Evolutionary conservation across 805 yeast genomes (phyloP).

Genomic region (Cyberlindnera bimundalis): DNA sequence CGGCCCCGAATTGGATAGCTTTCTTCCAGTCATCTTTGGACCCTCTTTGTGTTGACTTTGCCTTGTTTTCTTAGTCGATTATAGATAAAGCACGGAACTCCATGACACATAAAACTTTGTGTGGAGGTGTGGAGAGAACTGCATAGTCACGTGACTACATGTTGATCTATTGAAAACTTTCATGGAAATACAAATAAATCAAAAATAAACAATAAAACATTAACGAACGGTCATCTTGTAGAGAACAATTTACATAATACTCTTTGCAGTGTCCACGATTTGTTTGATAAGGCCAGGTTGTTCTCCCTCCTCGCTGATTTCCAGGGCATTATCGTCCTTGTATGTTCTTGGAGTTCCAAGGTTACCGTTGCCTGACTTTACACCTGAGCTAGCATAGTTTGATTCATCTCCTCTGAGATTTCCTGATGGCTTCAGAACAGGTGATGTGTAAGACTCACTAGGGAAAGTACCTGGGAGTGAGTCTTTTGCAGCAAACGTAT

Average conservation of each 20-base stretch:
- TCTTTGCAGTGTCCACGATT: slow-evolving; percentile 19
- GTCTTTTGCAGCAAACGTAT: too few relatives aligned
- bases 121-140: background rate
- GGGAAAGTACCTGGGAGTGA: slow-evolving; percentile 16
- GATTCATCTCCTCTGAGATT: background rate
- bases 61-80: too few relatives aligned
- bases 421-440: too few relatives aligned
- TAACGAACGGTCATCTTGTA: too few relatives aligned
- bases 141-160: too few relatives aligned
- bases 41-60: too few relatives aligned
- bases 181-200: slow-evolving; percentile 9
- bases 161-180: too few relatives aligned
- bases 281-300: slow-evolving; percentile 13
- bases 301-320: background rate
- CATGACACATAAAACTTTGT: too few relatives aligned
- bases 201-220: slow-evolving; percentile 8
- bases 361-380: too few relatives aligned
- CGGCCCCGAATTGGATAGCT: slow-evolving; percentile 2
- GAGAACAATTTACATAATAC: slow-evolving; percentile 14
- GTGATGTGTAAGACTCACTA: too few relatives aligned
- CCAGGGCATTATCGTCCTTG: slow-evolving; percentile 1
- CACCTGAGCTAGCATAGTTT: slow-evolving; percentile 4
- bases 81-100: background rate
- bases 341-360: slow-evolving; percentile 7
- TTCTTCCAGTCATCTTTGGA: slow-evolving; percentile 12